phyloP scores from a whole-genome alignment of 306 rosid species.

The Begonia peltatifolia region DNA sequence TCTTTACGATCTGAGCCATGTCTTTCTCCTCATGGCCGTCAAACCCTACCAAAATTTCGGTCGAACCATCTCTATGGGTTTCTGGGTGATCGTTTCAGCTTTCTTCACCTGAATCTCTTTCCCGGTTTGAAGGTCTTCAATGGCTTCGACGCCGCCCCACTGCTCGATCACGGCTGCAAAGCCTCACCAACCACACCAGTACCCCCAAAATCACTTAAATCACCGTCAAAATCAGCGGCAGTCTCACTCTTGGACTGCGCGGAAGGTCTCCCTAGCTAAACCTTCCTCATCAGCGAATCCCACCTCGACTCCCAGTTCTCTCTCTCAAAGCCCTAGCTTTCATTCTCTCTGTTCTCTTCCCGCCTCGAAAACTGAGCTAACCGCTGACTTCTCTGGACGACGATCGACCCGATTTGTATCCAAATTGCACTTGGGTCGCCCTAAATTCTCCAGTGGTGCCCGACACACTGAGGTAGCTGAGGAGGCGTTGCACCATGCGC shows the following conservation, averaged over 20 bases:
- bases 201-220: slow-evolving; percentile 29
- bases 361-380: slow-evolving; percentile 31
- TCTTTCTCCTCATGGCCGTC: slow-evolving; percentile 2
- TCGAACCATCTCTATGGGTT: background rate
- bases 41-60: background rate
- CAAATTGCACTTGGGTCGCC: slow-evolving; percentile 61
- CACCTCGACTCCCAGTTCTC: slow-evolving; percentile 12
- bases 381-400: slow-evolving; percentile 60
- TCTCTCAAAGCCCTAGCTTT: slow-evolving; percentile 28
- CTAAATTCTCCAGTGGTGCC: slow-evolving; percentile 30
- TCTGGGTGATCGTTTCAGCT: background rate
- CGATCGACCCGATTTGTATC: slow-evolving; percentile 68
- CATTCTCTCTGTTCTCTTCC: slow-evolving; percentile 33
- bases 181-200: slow-evolving; percentile 31
- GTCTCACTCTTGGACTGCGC: slow-evolving; percentile 27
- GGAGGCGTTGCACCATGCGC: slow-evolving; percentile 46
- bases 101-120: background rate
- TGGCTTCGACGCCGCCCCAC: slow-evolving; percentile 66
- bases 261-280: slow-evolving; percentile 31
- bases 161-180: slow-evolving; percentile 38
- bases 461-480: slow-evolving; percentile 47
- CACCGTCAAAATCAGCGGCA: slow-evolving; percentile 22
- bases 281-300: slow-evolving; percentile 21
- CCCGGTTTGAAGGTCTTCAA: slow-evolving; percentile 5
- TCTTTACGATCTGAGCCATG: slow-evolving; percentile 6